These are phyloP conservation scores for Cladosporium phlei DNA, from an alignment of 2,329 filamentous ascomycete species.

Conservation along the genomic window DNA sequence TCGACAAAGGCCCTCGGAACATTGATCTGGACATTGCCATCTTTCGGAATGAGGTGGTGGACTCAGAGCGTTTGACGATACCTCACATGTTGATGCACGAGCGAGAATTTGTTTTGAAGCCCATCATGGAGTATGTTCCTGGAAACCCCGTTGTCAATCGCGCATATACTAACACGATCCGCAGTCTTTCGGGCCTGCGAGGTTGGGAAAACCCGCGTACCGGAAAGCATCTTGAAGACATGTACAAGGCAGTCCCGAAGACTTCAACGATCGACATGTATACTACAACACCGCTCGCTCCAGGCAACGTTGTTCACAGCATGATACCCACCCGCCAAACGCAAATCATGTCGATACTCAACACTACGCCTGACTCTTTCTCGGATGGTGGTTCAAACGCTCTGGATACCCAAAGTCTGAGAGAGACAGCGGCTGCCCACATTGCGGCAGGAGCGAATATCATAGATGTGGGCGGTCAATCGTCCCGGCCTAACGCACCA, in stretches of 20 bases:
- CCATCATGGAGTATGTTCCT: constrained; percentile 65
- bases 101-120: constrained; percentile 87
- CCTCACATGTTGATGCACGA: constrained; percentile 84
- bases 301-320: constrained; percentile 12
- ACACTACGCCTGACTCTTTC: constrained; percentile 94
- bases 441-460: constrained; percentile 71
- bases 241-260: too few species aligned
- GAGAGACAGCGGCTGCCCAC: constrained; percentile 56
- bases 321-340: constrained; percentile 42
- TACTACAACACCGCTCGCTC: too few species aligned
- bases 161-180: not conserved
- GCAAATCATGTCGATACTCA: constrained; percentile 87
- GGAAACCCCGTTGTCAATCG: too few species aligned
- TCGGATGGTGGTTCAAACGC: constrained; percentile 75
- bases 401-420: constrained; percentile 46
- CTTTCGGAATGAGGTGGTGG: constrained; percentile 64
- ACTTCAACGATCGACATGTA: too few species aligned
- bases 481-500: constrained; percentile 71
- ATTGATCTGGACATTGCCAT: constrained; percentile 92
- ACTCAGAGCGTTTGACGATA: constrained; percentile 69
- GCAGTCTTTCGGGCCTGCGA: not conserved
- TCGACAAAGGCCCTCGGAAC: constrained; percentile 90
- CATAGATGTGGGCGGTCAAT: constrained; percentile 90
- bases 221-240: not conserved
- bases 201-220: not conserved